Conservation (phyloP, 805 yeast genomes). For the Candida dajiaensis region DNA sequence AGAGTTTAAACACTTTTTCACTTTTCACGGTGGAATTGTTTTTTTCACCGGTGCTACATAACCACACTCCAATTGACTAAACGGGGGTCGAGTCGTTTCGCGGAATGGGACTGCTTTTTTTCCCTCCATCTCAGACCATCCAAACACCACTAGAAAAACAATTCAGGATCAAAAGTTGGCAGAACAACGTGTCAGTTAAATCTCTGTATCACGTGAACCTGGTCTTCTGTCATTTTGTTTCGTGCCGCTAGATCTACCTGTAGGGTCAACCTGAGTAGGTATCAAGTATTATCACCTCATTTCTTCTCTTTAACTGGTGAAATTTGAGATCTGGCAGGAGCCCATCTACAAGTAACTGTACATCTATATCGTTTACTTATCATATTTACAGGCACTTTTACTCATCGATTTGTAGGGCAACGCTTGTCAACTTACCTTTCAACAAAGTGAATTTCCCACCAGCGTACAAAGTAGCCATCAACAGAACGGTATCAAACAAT, state of each 20-base stretch:
- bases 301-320: too few relatives aligned
- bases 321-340: too few relatives aligned
- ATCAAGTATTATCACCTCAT: too few relatives aligned
- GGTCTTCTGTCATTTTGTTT: not conserved
- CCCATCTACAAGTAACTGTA: too few relatives aligned
- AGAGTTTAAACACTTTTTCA: slow-evolving; percentile 1
- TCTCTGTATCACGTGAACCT: not conserved
- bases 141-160: not conserved
- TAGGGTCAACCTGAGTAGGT: too few relatives aligned
- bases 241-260: not conserved
- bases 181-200: not conserved
- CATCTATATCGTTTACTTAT: not conserved
- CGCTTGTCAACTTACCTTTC: slow-evolving; percentile 1
- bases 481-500: slow-evolving; percentile 28
- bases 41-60: not conserved
- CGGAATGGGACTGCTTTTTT: slow-evolving; percentile 1
- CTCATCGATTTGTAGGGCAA: slow-evolving; percentile 9
- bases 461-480: slow-evolving; percentile 14
- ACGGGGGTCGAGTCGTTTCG: not conserved
- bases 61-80: not conserved
- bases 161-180: not conserved
- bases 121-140: not conserved
- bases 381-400: slow-evolving; percentile 2
- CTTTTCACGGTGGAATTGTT: not conserved
- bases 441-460: slow-evolving; percentile 18